Base-by-base conservation (phyloP, 208 protist species). In the Acanthamoeba culbertsoni region DNA sequence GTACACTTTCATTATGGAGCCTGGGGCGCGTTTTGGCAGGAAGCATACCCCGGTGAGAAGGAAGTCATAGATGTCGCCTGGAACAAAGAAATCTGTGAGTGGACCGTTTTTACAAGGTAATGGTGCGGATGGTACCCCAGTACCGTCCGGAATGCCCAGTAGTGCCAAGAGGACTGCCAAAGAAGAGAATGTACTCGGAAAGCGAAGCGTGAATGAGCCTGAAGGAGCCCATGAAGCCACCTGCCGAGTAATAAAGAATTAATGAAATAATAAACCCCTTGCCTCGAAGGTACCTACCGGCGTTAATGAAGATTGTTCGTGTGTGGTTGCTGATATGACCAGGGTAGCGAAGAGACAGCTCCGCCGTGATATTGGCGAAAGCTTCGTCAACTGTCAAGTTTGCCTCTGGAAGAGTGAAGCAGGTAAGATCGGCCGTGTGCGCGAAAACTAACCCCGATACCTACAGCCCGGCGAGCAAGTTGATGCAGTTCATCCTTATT, bases 131-230 rank as follows among this genome's bases (percentile, higher is more conserved):
- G 33, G 82, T 5, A 57, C 46, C 63, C 51, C 89, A 93, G 40
- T 93, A 93, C 28, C 89, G 10, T 7, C 89, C 89, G 10, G 89
- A 93, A 43, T 93, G 89, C 14, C 89, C 89, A 7, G 89, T 93
- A 23, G 89, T 93, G 71, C 65, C 65, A 7, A 93, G 46, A 16
- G 89, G 57, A 18, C 40, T 84, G 46, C 89, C 89, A 40, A 93
- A 93, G 71, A 93, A 86, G 62, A 93, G 89, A 16, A 93, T 79
- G 65, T 93, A 93, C 65, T 93, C 89, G 33, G 89, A 71, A 12
- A 93, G 89, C 53, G 89, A 93, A n/a, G 89, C 89, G 59, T 93
- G 89, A n/a, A 93, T 40, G 28, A 93, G 89, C 46, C 55, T 71
- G 26, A 93, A 91, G 31, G 86, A 91, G 40, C 86, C 86, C 86